Evolutionary conservation across 139 green algal species (phyloP).

Genomic region (Cymbomonas tetramitiformis): DNA sequence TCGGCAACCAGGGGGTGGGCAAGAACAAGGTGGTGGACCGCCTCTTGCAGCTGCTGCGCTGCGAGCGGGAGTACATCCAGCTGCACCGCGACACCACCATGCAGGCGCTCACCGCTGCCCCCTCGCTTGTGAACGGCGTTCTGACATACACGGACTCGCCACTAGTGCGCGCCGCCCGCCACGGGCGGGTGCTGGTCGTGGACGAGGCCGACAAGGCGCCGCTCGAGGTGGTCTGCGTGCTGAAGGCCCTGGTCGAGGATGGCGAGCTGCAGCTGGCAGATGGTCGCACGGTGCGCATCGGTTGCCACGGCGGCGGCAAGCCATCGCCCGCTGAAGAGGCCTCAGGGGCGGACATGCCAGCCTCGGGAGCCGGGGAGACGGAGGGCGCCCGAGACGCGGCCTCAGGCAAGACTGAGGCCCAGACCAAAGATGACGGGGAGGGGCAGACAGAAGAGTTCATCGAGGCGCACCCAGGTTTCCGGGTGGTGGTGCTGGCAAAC

Average conservation of each 20-base stretch:
- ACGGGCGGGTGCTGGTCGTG: background rate
- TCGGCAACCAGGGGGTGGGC: background rate
- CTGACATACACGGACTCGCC: background rate
- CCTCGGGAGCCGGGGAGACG: too few relatives aligned
- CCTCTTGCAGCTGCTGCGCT: background rate
- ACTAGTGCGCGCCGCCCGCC: background rate
- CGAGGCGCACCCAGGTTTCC: background rate
- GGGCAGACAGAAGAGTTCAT: too few relatives aligned
- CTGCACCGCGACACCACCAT: background rate
- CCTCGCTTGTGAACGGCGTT: background rate
- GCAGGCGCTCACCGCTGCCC: background rate
- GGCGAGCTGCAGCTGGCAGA: background rate
- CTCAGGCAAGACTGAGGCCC: too few relatives aligned
- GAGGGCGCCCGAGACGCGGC: too few relatives aligned
- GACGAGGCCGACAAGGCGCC: background rate
- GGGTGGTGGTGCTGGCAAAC: background rate
- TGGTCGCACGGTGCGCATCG: background rate
- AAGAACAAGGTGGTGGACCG: background rate
- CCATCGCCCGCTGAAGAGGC: too few relatives aligned
- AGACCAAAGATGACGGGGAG: too few relatives aligned
- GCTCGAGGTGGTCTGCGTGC: background rate
- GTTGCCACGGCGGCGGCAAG: background rate
- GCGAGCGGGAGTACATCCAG: background rate
- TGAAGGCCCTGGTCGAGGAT: background rate
- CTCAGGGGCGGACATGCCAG: too few relatives aligned